Conservation (phyloP, 495 filamentous ascomycete species). For the Thozetella sp. region DNA sequence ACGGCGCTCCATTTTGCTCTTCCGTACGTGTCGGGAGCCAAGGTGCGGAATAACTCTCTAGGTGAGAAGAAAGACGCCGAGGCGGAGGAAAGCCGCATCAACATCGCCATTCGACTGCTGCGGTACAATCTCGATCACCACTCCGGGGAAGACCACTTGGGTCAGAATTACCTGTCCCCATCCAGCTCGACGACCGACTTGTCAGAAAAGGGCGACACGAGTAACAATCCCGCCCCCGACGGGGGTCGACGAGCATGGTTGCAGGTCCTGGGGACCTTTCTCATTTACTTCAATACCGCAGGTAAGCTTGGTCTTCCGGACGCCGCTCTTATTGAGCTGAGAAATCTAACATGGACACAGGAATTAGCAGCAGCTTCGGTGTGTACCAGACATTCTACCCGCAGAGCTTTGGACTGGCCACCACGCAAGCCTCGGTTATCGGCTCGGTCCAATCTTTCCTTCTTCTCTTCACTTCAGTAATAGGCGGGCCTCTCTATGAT, state of each 20-base stretch:
- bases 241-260: background rate
- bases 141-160: background rate
- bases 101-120: background rate
- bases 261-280: background rate
- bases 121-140: background rate
- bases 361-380: conserved; percentile 1
- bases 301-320: background rate
- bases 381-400: background rate
- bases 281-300: conserved; percentile 2
- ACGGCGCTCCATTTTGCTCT: conserved; percentile 15
- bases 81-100: background rate
- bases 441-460: background rate
- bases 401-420: background rate
- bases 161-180: background rate
- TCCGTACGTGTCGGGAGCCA: background rate
- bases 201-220: background rate
- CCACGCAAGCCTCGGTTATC: background rate
- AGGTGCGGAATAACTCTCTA: background rate
- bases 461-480: background rate
- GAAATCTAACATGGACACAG: background rate
- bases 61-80: background rate
- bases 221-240: background rate
- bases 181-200: background rate
- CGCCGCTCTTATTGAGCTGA: background rate
- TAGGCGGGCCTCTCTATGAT: background rate